Evolutionary conservation across 208 protist genomes (phyloP).

Genomic region (Wallacemonas sp.): DNA sequence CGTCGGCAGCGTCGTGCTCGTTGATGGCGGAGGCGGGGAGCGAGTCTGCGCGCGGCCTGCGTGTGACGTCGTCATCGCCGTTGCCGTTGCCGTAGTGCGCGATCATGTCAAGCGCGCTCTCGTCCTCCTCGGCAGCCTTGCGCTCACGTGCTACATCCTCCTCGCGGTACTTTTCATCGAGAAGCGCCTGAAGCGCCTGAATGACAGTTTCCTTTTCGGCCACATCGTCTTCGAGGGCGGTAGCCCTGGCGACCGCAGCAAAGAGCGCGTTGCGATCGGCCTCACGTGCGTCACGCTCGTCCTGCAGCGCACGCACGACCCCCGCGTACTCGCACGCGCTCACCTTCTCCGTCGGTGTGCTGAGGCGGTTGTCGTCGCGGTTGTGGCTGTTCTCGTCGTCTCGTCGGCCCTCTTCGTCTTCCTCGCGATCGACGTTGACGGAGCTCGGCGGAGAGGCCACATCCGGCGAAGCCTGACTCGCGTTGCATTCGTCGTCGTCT

Average conservation of each 20-base stretch:
- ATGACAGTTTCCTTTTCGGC: slow-evolving; percentile 8
- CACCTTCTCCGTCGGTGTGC: slow-evolving; percentile 1
- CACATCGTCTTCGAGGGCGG: background rate
- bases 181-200: slow-evolving; percentile 1
- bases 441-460: no score
- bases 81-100: background rate
- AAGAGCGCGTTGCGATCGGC: background rate
- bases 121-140: background rate
- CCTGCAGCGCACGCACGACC: slow-evolving; percentile 6
- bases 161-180: slow-evolving; percentile 13
- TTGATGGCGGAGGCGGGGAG: no score
- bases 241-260: background rate
- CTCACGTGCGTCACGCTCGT: slow-evolving; percentile 9
- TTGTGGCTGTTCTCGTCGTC: background rate
- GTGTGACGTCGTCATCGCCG: background rate
- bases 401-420: background rate
- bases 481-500: no score
- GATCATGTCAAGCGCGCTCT: background rate
- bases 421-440: no score
- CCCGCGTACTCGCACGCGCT: slow-evolving; percentile 2
- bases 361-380: background rate
- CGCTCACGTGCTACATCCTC: background rate
- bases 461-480: no score
- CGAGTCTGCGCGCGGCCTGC: no score
- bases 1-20: no score